Conservation (phyloP, 306 rosid genomes). For the Acacia crassicarpa region DNA sequence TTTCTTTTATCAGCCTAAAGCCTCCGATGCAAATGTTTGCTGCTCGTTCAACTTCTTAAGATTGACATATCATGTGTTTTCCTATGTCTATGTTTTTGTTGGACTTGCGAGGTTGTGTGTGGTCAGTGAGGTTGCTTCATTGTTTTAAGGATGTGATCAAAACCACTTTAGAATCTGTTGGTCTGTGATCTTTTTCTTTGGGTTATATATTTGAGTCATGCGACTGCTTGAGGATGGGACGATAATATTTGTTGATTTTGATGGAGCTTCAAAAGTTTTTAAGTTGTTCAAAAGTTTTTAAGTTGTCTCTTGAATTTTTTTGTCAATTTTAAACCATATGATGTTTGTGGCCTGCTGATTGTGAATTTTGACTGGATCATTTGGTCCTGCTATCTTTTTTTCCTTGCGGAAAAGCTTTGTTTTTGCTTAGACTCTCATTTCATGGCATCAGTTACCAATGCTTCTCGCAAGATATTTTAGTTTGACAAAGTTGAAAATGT, state of each 20-base stretch:
- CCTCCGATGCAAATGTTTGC: background rate
- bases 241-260: background rate
- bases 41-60: slow-evolving; percentile 15
- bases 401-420: slow-evolving; percentile 12
- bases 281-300: background rate
- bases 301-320: background rate
- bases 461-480: slow-evolving; percentile 12
- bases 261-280: slow-evolving; percentile 4
- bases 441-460: background rate
- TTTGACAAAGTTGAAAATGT: background rate
- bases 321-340: background rate
- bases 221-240: background rate
- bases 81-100: background rate
- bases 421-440: slow-evolving; percentile 13
- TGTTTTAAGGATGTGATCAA: slow-evolving; percentile 12
- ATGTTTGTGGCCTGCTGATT: background rate
- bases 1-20: background rate
- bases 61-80: slow-evolving; percentile 2
- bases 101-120: slow-evolving; percentile 7
- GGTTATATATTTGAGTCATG: slow-evolving; percentile 17
- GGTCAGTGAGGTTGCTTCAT: slow-evolving; percentile 4
- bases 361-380: slow-evolving; percentile 6
- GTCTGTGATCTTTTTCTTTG: slow-evolving; percentile 1
- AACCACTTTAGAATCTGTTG: background rate
- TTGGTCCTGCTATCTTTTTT: background rate